Evolutionary conservation across 805 yeast genomes (phyloP).

Genomic region (Maudiozyma saulgeensis): DNA sequence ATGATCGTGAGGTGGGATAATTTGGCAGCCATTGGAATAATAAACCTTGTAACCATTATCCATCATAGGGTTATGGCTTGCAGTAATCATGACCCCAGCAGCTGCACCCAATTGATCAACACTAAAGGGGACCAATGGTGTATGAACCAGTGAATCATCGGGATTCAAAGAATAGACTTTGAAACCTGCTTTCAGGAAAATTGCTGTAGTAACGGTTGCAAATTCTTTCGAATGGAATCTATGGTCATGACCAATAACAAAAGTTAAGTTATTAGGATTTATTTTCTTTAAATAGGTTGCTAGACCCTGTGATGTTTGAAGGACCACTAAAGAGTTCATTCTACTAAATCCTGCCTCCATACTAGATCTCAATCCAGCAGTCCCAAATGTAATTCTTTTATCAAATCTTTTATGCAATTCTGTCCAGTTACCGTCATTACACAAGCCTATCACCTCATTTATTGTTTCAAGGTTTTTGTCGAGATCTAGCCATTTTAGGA

Average conservation of each 20-base stretch:
- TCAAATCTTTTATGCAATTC: constrained; percentile 45
- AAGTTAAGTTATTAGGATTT: constrained; percentile 25
- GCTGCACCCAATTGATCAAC: constrained; percentile 54
- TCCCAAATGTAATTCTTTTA: constrained; percentile 72
- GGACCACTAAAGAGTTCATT: constrained; percentile 80
- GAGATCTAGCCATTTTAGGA: constrained; percentile 23
- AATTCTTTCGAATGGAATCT: constrained; percentile 69
- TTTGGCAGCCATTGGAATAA: constrained; percentile 90
- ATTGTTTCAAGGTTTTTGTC: constrained; percentile 39
- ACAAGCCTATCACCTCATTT: constrained; percentile 43
- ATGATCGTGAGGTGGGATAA: constrained; percentile 81
- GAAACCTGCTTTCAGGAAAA: constrained; percentile 59
- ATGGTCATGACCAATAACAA: constrained; percentile 87
- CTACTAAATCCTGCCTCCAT: constrained; percentile 89
- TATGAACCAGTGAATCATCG: constrained; percentile 44
- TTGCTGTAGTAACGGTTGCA: constrained; percentile 71
- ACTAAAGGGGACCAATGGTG: constrained; percentile 89
- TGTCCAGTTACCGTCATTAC: constrained; percentile 28
- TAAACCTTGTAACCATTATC: constrained; percentile 95
- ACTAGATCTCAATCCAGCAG: constrained; percentile 80
- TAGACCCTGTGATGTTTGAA: constrained; percentile 85
- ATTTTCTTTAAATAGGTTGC: constrained; percentile 38
- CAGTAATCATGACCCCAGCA: constrained; percentile 89
- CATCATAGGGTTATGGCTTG: constrained; percentile 74
- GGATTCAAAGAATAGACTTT: constrained; percentile 48